Conservation (phyloP, 179 eudicot genomes). For the Beta macrorhiza region DNA sequence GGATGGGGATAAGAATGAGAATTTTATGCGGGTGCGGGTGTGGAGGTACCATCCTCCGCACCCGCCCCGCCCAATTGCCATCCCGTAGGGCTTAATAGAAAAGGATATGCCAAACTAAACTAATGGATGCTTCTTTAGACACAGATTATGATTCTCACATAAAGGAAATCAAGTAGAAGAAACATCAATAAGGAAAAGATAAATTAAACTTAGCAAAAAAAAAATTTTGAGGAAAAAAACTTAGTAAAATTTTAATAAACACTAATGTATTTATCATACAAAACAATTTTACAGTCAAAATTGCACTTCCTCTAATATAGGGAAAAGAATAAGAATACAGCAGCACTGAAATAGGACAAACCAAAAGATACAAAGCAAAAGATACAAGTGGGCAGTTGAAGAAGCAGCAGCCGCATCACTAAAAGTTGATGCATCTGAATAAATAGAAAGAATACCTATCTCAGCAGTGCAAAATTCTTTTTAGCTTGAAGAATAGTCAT, state of each 20-base stretch:
- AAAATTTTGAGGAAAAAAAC: too few species aligned
- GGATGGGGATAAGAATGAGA: too few species aligned
- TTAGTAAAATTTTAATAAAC: neutral
- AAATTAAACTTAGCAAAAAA: neutral
- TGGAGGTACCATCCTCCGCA: too few species aligned
- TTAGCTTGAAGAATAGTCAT: neutral
- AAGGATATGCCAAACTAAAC: too few species aligned
- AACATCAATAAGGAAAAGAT: neutral
- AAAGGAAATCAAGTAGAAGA: neutral
- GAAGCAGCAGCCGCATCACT: slow-evolving; percentile 17
- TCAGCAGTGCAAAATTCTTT: slow-evolving; percentile 4
- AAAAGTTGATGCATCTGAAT: slow-evolving; percentile 26
- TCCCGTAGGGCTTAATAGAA: too few species aligned
- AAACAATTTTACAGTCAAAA: slow-evolving; percentile 5
- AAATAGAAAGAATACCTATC: slow-evolving; percentile 15
- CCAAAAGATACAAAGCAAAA: neutral
- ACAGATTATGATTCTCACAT: neutral
- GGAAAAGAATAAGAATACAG: neutral
- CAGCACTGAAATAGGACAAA: neutral
- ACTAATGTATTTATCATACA: neutral
- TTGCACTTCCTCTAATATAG: neutral
- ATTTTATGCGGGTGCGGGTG: too few species aligned
- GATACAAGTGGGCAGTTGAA: neutral
- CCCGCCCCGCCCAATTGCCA: too few species aligned
- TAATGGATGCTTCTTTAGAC: too few species aligned